A percentile compares a stretch with the other conserved stretches of the same genome.
These are phyloP conservation scores for Aspergillus hiratsukae DNA, from an alignment of 2,329 filamentous ascomycete genomes.

Conservation along the genomic window DNA sequence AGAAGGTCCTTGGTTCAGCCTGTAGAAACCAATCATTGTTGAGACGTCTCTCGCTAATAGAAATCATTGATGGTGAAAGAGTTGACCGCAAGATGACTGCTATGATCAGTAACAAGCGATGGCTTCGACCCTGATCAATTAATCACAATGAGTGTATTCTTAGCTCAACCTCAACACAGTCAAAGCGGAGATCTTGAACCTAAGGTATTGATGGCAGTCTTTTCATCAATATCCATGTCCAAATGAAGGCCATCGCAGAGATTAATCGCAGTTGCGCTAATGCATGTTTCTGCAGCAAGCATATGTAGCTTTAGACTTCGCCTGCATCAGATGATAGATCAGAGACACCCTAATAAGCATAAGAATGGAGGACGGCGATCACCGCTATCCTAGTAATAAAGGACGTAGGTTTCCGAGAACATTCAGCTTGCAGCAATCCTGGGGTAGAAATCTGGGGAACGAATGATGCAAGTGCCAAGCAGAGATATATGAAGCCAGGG, in stretches of 20 bases:
- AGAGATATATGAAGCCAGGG: background rate
- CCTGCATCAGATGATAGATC: background rate
- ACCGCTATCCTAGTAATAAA: background rate
- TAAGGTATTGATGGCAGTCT: background rate
- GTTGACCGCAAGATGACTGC: background rate
- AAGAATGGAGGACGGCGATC: background rate
- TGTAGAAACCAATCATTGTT: background rate
- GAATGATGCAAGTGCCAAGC: background rate
- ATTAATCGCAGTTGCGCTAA: background rate
- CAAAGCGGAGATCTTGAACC: background rate
- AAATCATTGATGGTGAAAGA: background rate
- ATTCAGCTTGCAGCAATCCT: background rate
- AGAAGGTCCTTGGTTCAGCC: background rate
- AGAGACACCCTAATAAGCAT: background rate
- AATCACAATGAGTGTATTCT: background rate
- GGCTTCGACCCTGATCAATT: too few species aligned
- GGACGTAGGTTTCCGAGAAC: background rate
- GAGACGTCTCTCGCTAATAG: background rate
- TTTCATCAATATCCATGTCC: background rate
- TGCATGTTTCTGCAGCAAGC: background rate
- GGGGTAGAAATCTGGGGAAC: background rate
- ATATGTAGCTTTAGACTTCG: background rate
- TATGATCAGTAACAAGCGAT: background rate
- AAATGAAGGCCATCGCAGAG: background rate
- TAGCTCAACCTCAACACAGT: background rate